Conservation (phyloP, 305 asterid genomes). For the Vinca major region DNA sequence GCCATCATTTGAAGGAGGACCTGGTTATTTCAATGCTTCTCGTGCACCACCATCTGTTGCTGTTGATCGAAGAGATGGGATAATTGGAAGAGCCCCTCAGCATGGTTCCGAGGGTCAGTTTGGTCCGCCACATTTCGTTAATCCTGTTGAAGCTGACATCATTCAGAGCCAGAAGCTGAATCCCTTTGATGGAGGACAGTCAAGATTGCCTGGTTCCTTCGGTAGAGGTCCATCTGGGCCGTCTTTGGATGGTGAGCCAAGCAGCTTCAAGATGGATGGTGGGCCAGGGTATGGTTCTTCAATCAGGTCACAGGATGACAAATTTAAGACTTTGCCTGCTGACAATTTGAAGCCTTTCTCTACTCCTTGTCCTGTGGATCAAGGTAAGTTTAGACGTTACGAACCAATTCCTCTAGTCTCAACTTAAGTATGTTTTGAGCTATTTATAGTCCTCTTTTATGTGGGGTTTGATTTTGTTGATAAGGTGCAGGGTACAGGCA, state of each 20-base stretch:
- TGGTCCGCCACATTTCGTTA: slow-evolving; percentile 30
- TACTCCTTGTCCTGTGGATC: slow-evolving; percentile 36
- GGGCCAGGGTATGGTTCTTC: slow-evolving; percentile 32
- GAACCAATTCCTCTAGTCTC: neutral
- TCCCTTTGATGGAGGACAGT: slow-evolving; percentile 23
- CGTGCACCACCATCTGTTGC: slow-evolving; percentile 26
- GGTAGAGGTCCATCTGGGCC: slow-evolving; percentile 38
- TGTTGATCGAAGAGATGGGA: slow-evolving; percentile 35
- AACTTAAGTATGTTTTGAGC: neutral
- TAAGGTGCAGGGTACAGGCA: slow-evolving; percentile 37
- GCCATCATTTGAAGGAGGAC: slow-evolving; percentile 36
- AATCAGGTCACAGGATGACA: slow-evolving; percentile 43
- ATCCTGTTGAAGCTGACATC: slow-evolving; percentile 33
- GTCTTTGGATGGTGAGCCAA: slow-evolving; percentile 31
- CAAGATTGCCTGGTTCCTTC: slow-evolving; percentile 25
- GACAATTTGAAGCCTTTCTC: slow-evolving; percentile 39
- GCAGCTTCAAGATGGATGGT: slow-evolving; percentile 32
- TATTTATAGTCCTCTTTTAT: neutral
- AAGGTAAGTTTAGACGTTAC: slow-evolving; percentile 35
- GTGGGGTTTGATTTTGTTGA: slow-evolving; percentile 12
- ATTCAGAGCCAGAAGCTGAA: slow-evolving; percentile 30
- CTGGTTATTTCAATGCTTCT: slow-evolving; percentile 42
- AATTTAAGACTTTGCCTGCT: slow-evolving; percentile 31
- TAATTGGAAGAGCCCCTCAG: slow-evolving; percentile 40
- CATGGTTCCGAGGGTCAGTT: slow-evolving; percentile 41